Evolutionary conservation across 176 grass and related monocot genomes (phyloP), one percentile per base, ranked within the genome.

Genomic region (Avena eriantha): DNA sequence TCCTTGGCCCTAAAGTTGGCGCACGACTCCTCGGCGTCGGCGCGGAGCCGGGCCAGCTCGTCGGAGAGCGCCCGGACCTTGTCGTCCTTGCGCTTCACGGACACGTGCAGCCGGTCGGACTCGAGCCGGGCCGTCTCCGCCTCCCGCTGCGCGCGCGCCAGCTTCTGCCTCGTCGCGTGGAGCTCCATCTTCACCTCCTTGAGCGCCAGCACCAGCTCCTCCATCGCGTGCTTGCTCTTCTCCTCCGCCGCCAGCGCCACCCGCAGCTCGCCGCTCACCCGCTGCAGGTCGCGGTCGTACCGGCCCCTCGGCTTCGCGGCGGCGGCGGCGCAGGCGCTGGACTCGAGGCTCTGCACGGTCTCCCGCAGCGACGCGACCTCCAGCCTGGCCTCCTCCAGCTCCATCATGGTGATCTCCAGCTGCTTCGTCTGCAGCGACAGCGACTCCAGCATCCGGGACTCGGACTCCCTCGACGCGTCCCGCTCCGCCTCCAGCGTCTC

Each of bases 351-450:
- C 59, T 73, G 72, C 16, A 78, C 55, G 3, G 43, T 22, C 5
- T 91, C 90, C 29, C 77, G 24, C 34, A 90, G 80, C 16, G 88
- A 77, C 14, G 60, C 41, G 4, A 91, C 59, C 69, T 94, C 93
- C 43, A 96, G 71, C 77, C 89, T 84, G 23, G 94, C 81, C 26
- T 98, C 96, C 79, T 98, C 93, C 0, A 94, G 90, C 11, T 72
- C 79, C 4, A 98, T 98, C 90, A 96, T 96, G 69, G 96, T 98
- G 67, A 92, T 83, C 83, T 98, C 96, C 5, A 98, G 85, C 86
- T 98, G 93, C 87, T 94, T 96, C 19, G 93, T 98, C 88, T 98
- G 93, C 75, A 64, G 36, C 4, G 84, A 83, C 1, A 98, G 85
- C 57, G 93, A 94, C 33, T 94, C 96, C 1, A 98, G 90, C 96